phyloP scores from a whole-genome alignment of 2,329 filamentous ascomycete species.

The Fusarium sp. region DNA sequence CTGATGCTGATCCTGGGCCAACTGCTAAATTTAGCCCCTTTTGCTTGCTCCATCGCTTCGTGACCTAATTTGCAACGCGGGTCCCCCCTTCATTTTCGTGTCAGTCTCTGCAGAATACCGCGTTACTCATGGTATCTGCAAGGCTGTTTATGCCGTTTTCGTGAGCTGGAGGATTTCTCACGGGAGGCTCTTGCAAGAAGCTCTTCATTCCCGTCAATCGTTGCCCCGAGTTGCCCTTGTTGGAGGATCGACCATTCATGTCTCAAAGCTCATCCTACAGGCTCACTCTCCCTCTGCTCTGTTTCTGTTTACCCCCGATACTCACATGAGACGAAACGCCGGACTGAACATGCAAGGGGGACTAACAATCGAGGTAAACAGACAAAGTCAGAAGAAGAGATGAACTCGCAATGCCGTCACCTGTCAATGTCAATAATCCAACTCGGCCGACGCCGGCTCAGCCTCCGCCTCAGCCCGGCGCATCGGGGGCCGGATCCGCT shows the following conservation, averaged over 20 bases:
- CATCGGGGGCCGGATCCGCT: slow-evolving; percentile 40
- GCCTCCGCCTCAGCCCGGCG: slow-evolving; percentile 36
- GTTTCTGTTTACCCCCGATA: slow-evolving; percentile 22
- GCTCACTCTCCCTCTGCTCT: slow-evolving; percentile 14
- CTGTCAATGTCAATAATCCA: slow-evolving; percentile 27
- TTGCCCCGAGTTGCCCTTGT: slow-evolving; percentile 24
- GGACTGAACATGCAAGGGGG: slow-evolving; percentile 32
- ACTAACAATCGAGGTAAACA: neutral
- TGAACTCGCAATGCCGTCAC: slow-evolving; percentile 47
- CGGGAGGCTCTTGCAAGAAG: neutral
- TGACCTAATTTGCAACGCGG: slow-evolving; percentile 49
- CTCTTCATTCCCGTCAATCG: slow-evolving; percentile 4
- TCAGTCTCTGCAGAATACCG: slow-evolving; percentile 7
- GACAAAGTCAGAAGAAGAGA: slow-evolving; percentile 27
- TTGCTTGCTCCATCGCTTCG: slow-evolving; percentile 38
- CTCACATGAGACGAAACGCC: slow-evolving; percentile 30
- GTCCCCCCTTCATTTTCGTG: slow-evolving; percentile 23
- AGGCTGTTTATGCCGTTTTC: slow-evolving; percentile 6
- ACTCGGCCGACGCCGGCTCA: slow-evolving; percentile 34
- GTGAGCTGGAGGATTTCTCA: slow-evolving; percentile 18
- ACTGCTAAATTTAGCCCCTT: slow-evolving; percentile 51
- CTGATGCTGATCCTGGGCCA: slow-evolving; percentile 16
- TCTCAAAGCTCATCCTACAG: slow-evolving; percentile 32
- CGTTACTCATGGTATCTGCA: slow-evolving; percentile 6
- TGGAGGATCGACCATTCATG: slow-evolving; percentile 30